Conservation (phyloP, 768 basidiomycete species). For the Lanmaoa rubissima region DNA sequence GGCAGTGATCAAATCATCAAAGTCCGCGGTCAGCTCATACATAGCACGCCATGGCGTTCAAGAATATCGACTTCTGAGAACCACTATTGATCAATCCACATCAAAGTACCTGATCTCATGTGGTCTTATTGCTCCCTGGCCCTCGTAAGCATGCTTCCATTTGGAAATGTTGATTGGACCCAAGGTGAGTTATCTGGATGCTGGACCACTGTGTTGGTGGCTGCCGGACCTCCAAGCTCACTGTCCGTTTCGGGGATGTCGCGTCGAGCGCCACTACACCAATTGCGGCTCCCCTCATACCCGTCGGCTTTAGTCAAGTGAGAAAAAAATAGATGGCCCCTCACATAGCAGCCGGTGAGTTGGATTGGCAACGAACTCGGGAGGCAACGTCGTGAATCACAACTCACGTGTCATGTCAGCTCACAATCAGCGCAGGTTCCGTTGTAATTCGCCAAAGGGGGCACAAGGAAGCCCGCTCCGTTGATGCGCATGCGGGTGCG, state of each 20-base stretch:
- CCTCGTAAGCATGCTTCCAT: not conserved
- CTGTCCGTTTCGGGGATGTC: not conserved
- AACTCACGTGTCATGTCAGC: not conserved
- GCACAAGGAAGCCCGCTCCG: not conserved
- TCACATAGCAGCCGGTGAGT: not conserved
- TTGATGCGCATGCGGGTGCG: conserved; percentile 1
- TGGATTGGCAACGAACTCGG: not conserved
- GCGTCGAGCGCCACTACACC: not conserved
- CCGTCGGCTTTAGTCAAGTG: not conserved
- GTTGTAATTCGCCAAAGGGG: not conserved
- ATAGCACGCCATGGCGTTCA: not conserved
- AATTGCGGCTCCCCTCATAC: not conserved
- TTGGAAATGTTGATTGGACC: not conserved
- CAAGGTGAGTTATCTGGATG: not conserved
- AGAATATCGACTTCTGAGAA: not conserved
- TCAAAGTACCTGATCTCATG: not conserved
- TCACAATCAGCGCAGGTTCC: not conserved
- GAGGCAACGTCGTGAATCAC: not conserved
- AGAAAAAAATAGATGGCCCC: not conserved
- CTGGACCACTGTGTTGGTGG: not conserved
- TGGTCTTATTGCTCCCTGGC: not conserved
- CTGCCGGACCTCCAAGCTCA: not conserved
- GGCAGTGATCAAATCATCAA: not conserved
- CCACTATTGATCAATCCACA: not conserved
- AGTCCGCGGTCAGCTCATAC: not conserved